These are phyloP conservation scores for Chiua sp. DNA, from an alignment of 1,284 basidiomycete genomes.

Conservation along the genomic window DNA sequence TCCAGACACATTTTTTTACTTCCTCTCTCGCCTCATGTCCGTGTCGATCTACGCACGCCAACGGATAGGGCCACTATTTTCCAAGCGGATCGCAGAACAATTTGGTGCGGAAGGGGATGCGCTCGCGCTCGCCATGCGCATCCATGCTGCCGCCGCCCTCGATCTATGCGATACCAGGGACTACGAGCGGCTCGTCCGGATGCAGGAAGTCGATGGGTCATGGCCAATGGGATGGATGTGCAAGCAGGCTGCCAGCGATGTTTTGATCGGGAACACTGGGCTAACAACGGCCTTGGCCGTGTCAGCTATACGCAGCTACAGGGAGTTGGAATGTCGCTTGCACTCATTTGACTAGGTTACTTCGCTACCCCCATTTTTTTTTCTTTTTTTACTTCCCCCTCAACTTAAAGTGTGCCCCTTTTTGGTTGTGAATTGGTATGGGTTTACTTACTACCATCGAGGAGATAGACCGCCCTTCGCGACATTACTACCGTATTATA, in stretches of 20 bases:
- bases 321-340: constrained; percentile 20
- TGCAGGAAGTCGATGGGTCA: constrained; percentile 28
- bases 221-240: constrained; percentile 29
- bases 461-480: no score
- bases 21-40: constrained; percentile 26
- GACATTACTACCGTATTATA: no score
- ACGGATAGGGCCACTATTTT: constrained; percentile 18
- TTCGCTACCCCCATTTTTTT: no score
- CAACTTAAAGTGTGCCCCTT: no score
- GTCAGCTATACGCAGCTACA: constrained; percentile 20
- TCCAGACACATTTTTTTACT: constrained; percentile 25
- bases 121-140: constrained; percentile 27
- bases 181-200: constrained; percentile 18
- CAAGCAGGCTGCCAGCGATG: constrained; percentile 5
- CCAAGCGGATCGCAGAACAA: constrained; percentile 20
- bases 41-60: constrained; percentile 24
- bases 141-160: constrained; percentile 17
- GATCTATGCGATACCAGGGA: constrained; percentile 21
- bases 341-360: constrained; percentile 14
- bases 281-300: constrained; percentile 29
- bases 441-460: no score
- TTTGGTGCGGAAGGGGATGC: constrained; percentile 28
- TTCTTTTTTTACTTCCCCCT: no score
- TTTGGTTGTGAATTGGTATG: no score
- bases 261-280: constrained; percentile 22